Percentiles rank a stretch among this genome's conserved stretches.
phyloP scores from a whole-genome alignment of 176 grass and related monocot genomes.

The Carex cristatella region DNA sequence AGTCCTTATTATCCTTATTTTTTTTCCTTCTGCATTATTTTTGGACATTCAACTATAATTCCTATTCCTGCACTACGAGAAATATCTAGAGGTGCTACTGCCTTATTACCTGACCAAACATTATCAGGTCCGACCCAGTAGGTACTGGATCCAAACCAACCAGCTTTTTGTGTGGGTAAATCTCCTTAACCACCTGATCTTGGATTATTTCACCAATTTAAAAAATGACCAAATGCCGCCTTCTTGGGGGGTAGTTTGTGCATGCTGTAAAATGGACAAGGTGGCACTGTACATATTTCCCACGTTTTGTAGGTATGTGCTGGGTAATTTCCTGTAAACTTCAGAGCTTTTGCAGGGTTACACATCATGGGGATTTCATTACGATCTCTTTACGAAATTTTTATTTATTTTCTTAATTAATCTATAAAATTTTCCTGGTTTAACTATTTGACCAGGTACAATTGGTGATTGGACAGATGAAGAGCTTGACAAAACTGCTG shows the following conservation, averaged over 20 bases:
- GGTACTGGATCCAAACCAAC: no score
- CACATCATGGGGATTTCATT: neutral
- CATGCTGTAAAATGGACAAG: neutral
- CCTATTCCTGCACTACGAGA: no score
- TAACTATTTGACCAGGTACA: slow-evolving; percentile 40
- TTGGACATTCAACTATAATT: no score
- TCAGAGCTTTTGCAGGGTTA: neutral
- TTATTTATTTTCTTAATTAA: neutral
- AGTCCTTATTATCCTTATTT: no score
- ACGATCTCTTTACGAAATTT: neutral
- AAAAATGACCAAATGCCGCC: no score
- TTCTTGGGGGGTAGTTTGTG: neutral
- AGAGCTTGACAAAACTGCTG: slow-evolving; percentile 77
- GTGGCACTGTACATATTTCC: neutral
- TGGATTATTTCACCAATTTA: no score
- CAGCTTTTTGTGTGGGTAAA: no score
- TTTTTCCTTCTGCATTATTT: no score
- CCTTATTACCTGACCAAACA: no score
- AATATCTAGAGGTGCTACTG: no score
- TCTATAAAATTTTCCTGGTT: neutral
- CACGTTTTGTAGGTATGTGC: neutral
- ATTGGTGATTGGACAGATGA: slow-evolving; percentile 83
- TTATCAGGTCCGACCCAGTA: no score
- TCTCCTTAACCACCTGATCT: no score
- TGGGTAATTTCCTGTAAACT: neutral